Percentiles rank a stretch among this genome's conserved stretches.
These are phyloP conservation scores for Micractinium conductrix DNA, from an alignment of 139 green algal species.

Conservation along the genomic window DNA sequence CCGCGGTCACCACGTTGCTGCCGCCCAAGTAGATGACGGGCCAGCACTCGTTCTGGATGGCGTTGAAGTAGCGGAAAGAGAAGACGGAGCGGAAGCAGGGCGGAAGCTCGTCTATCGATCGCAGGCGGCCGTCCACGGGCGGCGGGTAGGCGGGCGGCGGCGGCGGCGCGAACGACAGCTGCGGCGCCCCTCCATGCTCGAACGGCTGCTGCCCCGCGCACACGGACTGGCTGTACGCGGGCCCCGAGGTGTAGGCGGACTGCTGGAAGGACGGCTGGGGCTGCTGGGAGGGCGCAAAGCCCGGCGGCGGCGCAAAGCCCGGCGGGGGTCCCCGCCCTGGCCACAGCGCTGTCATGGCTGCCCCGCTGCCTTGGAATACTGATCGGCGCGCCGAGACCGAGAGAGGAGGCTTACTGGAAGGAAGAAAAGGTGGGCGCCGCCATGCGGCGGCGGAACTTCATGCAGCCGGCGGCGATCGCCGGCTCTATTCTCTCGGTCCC, in stretches of 20 bases:
- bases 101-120: slow-evolving; percentile 58
- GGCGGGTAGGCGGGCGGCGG: not conserved
- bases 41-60: slow-evolving; percentile 92
- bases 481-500: not conserved
- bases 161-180: not conserved
- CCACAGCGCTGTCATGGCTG: too few relatives aligned
- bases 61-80: slow-evolving; percentile 90
- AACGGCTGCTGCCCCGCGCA: not conserved
- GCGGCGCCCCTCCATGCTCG: not conserved
- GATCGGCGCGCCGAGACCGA: not conserved
- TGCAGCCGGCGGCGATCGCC: too few relatives aligned
- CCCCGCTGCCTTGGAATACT: too few relatives aligned
- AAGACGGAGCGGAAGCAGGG: slow-evolving; percentile 53
- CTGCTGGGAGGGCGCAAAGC: not conserved
- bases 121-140: slow-evolving; percentile 17
- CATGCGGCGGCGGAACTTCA: too few relatives aligned
- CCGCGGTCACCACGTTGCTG: slow-evolving; percentile 79
- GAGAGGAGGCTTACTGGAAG: not conserved
- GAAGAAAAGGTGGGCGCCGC: not conserved
- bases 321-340: too few relatives aligned
- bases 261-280: not conserved
- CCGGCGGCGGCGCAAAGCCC: too few relatives aligned
- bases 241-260: too few relatives aligned
- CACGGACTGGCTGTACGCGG: not conserved
- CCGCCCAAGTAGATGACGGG: slow-evolving; percentile 58